A percentile compares a stretch with the other conserved stretches of the same genome.
phyloP scores from a whole-genome alignment of 1,284 basidiomycete genomes.

The Chiua sp. region DNA sequence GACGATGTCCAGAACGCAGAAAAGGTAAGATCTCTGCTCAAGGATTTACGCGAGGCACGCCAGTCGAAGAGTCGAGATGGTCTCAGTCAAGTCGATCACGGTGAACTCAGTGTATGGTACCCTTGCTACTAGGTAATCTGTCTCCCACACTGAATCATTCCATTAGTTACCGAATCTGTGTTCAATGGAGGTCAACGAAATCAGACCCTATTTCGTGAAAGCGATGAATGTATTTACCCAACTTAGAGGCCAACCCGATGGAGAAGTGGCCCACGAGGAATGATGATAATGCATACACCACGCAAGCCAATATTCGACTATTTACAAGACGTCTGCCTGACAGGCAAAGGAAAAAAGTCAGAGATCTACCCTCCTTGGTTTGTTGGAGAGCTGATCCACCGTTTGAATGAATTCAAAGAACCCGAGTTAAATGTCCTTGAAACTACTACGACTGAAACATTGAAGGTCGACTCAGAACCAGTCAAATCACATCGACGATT shows the following conservation, averaged over 20 bases:
- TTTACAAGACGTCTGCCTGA: neutral
- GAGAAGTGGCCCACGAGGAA: slow-evolving; percentile 9
- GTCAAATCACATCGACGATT: slow-evolving; percentile 11
- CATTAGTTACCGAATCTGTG: slow-evolving; percentile 83
- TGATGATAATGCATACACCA: slow-evolving; percentile 11
- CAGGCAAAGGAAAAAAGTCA: neutral
- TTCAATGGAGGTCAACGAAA: slow-evolving; percentile 92
- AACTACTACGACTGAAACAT: neutral
- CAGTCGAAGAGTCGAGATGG: slow-evolving; percentile 93
- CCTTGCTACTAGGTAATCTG: neutral
- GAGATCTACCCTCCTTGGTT: neutral
- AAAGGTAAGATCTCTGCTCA: slow-evolving; percentile 82
- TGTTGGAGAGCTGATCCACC: slow-evolving; percentile 8
- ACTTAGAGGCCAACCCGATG: slow-evolving; percentile 41
- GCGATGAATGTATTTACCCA: slow-evolving; percentile 72
- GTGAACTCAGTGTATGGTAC: slow-evolving; percentile 75
- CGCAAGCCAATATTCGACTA: neutral
- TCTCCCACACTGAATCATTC: slow-evolving; percentile 4
- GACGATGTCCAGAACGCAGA: slow-evolving; percentile 90
- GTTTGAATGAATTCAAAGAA: neutral
- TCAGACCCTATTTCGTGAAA: slow-evolving; percentile 87
- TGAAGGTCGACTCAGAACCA: neutral
- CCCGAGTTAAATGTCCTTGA: neutral
- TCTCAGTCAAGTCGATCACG: slow-evolving; percentile 73
- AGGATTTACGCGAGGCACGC: slow-evolving; percentile 93